Evolutionary conservation across 371 early-diverging fungal species (phyloP).

Genomic region (Gilbertella persicaria): DNA sequence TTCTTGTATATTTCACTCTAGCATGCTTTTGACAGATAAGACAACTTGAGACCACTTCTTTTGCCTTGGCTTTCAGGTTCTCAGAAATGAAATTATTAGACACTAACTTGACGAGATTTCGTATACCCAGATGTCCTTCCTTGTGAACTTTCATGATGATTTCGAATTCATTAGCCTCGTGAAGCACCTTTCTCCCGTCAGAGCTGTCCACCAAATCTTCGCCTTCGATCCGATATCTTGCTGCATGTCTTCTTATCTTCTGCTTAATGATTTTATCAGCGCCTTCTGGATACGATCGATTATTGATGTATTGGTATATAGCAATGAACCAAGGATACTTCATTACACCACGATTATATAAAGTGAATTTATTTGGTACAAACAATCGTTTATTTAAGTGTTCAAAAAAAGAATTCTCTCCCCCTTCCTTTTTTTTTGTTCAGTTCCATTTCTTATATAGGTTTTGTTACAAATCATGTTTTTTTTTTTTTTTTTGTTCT

Average conservation of each 20-base stretch:
- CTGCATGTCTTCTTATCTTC: constrained; percentile 1
- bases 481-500: too few species aligned
- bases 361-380: too few species aligned
- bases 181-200: constrained; percentile 8
- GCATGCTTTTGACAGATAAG: background rate
- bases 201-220: background rate
- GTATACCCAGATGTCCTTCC: constrained; percentile 1
- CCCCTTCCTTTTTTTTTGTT: background rate
- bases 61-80: background rate
- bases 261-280: background rate
- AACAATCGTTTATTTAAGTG: background rate
- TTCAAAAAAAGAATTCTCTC: background rate
- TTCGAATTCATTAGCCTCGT: background rate
- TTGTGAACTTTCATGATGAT: background rate
- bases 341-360: too few species aligned
- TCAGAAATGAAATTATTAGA: background rate
- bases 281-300: constrained; percentile 5
- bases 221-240: constrained; percentile 5
- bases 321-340: constrained; percentile 3
- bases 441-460: background rate
- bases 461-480: background rate
- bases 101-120: background rate
- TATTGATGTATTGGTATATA: constrained; percentile 1
- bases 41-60: background rate
- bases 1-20: background rate